Percentiles rank a stretch among this genome's conserved stretches.
phyloP scores from a whole-genome alignment of 1,284 basidiomycete genomes.

The Fistulinella cinereoalba region DNA sequence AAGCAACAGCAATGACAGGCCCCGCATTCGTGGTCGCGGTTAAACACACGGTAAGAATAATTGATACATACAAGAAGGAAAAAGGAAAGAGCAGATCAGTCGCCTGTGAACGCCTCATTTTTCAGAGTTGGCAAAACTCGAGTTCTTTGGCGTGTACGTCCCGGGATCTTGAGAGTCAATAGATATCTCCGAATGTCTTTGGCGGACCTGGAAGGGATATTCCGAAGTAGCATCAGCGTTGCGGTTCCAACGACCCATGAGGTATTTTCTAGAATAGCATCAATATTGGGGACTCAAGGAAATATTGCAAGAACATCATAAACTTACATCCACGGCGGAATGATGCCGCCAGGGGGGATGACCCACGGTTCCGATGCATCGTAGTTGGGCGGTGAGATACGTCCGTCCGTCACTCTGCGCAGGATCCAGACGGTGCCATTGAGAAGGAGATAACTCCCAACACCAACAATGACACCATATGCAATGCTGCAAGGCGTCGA shows the following conservation, averaged over 20 bases:
- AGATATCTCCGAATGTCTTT: conserved; percentile 32
- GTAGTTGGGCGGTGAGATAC: conserved; percentile 66
- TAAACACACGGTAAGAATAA: conserved; percentile 8
- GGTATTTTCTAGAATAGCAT: conserved; percentile 20
- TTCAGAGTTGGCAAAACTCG: conserved; percentile 30
- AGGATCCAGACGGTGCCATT: conserved; percentile 70
- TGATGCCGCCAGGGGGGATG: conserved; percentile 63
- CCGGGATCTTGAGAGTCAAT: conserved; percentile 31
- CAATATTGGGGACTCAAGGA: background rate
- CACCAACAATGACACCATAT: conserved; percentile 84
- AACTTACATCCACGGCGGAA: conserved; percentile 68
- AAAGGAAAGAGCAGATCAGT: too few species aligned
- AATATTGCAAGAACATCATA: background rate
- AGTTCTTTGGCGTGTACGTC: conserved; percentile 24
- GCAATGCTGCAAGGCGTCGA: conserved; percentile 62
- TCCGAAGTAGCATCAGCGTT: conserved; percentile 17
- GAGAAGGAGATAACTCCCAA: conserved; percentile 68
- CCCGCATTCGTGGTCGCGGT: conserved; percentile 18
- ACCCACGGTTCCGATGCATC: conserved; percentile 65
- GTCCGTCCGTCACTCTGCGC: conserved; percentile 53
- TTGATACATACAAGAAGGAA: background rate
- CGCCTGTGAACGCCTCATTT: conserved; percentile 23
- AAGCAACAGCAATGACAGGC: conserved; percentile 16
- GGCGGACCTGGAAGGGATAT: conserved; percentile 30
- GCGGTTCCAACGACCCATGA: conserved; percentile 12